Evolutionary conservation across 768 basidiomycete species (phyloP).

Genomic region (Termitomyces sp.): DNA sequence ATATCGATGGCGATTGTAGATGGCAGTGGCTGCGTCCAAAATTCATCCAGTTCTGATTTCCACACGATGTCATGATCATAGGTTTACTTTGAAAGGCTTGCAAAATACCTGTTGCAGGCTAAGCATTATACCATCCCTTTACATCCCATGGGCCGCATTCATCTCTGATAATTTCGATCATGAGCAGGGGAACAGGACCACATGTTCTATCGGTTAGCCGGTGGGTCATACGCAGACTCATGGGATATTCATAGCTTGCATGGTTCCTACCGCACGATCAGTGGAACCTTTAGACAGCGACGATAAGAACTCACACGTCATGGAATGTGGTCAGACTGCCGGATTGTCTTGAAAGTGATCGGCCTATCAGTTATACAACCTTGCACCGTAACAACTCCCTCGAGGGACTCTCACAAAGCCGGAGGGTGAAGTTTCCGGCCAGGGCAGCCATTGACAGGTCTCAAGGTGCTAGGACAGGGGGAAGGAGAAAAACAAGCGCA

Average conservation of each 20-base stretch:
- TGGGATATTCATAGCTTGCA: slow-evolving; percentile 2
- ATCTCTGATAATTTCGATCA: neutral
- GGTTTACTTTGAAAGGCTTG: neutral
- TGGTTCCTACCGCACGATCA: slow-evolving; percentile 1
- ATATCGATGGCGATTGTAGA: slow-evolving; percentile 18
- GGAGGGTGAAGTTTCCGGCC: neutral
- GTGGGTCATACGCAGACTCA: neutral
- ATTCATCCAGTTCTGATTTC: slow-evolving; percentile 10
- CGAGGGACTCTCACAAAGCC: neutral
- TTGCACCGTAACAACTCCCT: neutral
- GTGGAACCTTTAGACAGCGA: neutral
- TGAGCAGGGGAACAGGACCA: neutral
- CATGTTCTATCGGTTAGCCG: neutral
- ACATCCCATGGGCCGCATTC: slow-evolving; percentile 1
- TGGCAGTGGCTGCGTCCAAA: slow-evolving; percentile 9
- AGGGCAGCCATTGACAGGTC: neutral
- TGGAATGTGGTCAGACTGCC: slow-evolving; percentile 7
- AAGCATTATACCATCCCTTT: neutral
- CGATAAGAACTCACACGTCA: neutral
- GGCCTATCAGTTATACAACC: neutral
- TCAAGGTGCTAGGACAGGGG: neutral
- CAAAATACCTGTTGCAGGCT: neutral
- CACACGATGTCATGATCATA: neutral
- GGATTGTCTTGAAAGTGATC: slow-evolving; percentile 8
- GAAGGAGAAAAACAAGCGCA: slow-evolving; percentile 2